Evolutionary conservation across 345 rosid species (phyloP), one percentile per base, ranked within the genome.

Genomic region (Geranium rotundifolium): DNA sequence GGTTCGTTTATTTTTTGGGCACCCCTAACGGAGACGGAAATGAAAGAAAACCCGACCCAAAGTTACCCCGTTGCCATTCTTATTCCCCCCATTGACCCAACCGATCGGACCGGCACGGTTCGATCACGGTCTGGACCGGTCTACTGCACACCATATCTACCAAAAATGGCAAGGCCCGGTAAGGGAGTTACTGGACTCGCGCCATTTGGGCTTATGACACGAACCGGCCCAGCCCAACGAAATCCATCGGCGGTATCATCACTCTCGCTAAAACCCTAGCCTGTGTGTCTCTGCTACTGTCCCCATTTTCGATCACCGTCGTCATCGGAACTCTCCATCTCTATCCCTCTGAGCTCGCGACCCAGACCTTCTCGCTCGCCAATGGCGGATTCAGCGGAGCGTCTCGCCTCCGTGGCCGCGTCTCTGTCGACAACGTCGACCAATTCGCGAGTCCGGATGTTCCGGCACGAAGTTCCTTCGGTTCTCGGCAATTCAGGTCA

Each of bases 351-450:
- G 41, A 34, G 41, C 41, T 46, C 52, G 52, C 15, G 8, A 9
- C 12, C 52, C 14, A 7, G 52, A 14, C 16, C 15, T 14, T 46
- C 52, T 7, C 52, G 16, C 52, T 46, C 54, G 27, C 65, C 37
- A 68, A 89, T 89, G 93, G 83, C 73, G 70, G 81, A 79, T 69
- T 79, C 85, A 14, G 8, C 76, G 59, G 86, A 84, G 67, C 68
- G 79, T 66, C 81, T 89, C 41, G 60, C 72, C 68, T 69, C 95
- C 67, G 68, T 91, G 41, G 69, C 86, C 37, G 79, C 64, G 14
- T 74, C 81, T 0, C 87, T 89, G 74, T 75, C 91, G 60, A 79
- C 95, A 50, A 56, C 80, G 59, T 87, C 98, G 57, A 76, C 93
- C 69, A 80, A 81, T 62, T 62, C 29, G 20, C 85, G 98, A 60